These are phyloP conservation scores for Pharus latifolius DNA, from an alignment of 176 grass and related monocot species.

Conservation along the genomic window DNA sequence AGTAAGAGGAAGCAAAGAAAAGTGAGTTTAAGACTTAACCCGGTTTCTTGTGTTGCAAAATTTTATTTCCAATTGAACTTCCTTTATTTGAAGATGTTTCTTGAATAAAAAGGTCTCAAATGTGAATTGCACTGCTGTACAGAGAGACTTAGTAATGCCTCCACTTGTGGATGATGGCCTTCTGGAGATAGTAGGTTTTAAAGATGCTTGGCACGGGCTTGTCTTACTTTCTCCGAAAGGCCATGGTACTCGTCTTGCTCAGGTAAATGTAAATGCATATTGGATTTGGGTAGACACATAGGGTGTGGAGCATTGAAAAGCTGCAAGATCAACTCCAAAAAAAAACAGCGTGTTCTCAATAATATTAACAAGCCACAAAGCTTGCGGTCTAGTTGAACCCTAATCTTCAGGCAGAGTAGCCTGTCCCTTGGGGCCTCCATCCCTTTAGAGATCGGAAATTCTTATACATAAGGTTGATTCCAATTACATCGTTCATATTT, in stretches of 20 bases:
- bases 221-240: slow-evolving; percentile 75
- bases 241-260: slow-evolving; percentile 90
- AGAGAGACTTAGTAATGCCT: slow-evolving; percentile 78
- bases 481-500: no score
- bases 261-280: slow-evolving; percentile 31
- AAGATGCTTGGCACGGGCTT: slow-evolving; percentile 97
- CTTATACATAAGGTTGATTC: no score
- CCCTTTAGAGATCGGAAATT: no score
- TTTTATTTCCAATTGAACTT: not conserved
- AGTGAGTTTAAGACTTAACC: slow-evolving; percentile 32
- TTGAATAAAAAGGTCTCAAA: not conserved
- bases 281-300: no score
- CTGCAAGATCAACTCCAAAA: no score
- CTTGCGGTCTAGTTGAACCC: no score
- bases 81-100: not conserved
- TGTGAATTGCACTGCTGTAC: slow-evolving; percentile 14
- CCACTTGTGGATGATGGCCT: slow-evolving; percentile 95
- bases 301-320: no score
- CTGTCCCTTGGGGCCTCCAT: no score
- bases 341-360: no score
- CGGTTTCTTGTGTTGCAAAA: not conserved
- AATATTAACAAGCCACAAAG: no score
- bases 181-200: slow-evolving; percentile 94
- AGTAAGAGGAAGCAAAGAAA: slow-evolving; percentile 78
- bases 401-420: no score